These are phyloP conservation scores for Penicillium freii DNA, from an alignment of 2,329 filamentous ascomycete species.

Conservation along the genomic window DNA sequence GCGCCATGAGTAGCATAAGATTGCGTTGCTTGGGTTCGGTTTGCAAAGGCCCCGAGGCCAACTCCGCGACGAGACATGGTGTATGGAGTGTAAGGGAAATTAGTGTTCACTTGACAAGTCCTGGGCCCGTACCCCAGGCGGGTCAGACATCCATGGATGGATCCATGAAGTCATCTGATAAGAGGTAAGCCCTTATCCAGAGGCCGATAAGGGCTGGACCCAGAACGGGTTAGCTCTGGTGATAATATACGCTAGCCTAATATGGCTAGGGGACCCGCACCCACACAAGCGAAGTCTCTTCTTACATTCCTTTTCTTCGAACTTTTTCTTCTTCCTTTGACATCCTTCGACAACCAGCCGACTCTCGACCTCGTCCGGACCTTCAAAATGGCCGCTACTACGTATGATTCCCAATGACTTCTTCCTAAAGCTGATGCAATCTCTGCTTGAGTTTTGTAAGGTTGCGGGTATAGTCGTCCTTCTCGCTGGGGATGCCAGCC, in stretches of 20 bases:
- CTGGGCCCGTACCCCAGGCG: not conserved
- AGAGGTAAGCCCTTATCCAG: constrained; percentile 23
- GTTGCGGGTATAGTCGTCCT: constrained; percentile 76
- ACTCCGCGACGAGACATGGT: constrained; percentile 62
- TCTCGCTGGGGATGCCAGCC: constrained; percentile 66
- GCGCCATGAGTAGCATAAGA: constrained; percentile 90
- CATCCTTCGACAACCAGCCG: constrained; percentile 40
- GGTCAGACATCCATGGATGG: not conserved
- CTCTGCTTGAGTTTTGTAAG: constrained; percentile 44
- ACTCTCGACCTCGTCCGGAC: constrained; percentile 42
- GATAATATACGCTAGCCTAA: not conserved
- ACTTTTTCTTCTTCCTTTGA: constrained; percentile 30
- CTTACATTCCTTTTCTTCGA: constrained; percentile 20
- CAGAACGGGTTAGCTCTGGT: not conserved
- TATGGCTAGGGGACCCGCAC: constrained; percentile 24
- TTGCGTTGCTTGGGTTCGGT: constrained; percentile 76
- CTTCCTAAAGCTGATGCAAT: constrained; percentile 36
- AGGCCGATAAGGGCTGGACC: constrained; percentile 17
- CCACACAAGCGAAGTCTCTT: constrained; percentile 39
- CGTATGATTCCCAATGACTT: constrained; percentile 53
- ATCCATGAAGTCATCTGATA: constrained; percentile 23
- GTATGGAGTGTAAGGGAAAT: not conserved
- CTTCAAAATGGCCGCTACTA: constrained; percentile 61
- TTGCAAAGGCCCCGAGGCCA: constrained; percentile 85
- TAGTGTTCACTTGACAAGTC: not conserved